phyloP scores from a whole-genome alignment of 257 asterid genomes.

The Marsdenia floribunda region DNA sequence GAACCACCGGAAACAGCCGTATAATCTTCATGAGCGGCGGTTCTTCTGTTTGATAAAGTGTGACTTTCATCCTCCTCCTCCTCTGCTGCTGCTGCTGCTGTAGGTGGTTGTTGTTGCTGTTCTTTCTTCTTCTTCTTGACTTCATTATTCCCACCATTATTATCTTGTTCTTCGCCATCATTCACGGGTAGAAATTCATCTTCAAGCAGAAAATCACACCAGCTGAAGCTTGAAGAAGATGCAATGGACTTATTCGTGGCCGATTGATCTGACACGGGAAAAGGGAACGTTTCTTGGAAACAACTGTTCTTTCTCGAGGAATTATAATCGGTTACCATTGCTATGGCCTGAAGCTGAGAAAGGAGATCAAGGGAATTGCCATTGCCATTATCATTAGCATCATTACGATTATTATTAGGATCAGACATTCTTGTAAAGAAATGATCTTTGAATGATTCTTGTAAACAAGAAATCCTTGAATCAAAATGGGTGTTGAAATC shows the following conservation, averaged over 20 bases:
- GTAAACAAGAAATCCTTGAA: conserved; percentile 3
- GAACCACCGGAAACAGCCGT: conserved; percentile 37
- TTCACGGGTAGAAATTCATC: conserved; percentile 35
- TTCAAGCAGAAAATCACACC: conserved; percentile 80
- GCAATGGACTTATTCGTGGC: conserved; percentile 18
- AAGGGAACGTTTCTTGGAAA: no score
- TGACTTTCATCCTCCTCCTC: conserved; percentile 15
- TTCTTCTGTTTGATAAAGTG: background rate
- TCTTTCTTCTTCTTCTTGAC: conserved; percentile 2
- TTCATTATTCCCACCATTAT: background rate
- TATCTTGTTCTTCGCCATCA: conserved; percentile 18
- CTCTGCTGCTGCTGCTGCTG: no score
- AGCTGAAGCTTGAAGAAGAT: conserved; percentile 37
- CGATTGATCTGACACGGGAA: conserved; percentile 12
- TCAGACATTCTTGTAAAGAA: background rate
- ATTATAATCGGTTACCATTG: conserved; percentile 34
- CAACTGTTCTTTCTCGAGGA: no score
- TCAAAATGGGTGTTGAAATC: conserved; percentile 18
- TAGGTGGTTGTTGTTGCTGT: background rate
- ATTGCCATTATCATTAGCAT: background rate
- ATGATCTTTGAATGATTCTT: conserved; percentile 16
- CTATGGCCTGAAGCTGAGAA: conserved; percentile 65
- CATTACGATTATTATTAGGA: no score
- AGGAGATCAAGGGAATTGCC: conserved; percentile 38
- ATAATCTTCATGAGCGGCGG: conserved; percentile 23